A percentile compares a stretch with the other conserved stretches of the same genome.
phyloP scores from a whole-genome alignment of 2,329 filamentous ascomycete genomes.

The Fusarium sp. region DNA sequence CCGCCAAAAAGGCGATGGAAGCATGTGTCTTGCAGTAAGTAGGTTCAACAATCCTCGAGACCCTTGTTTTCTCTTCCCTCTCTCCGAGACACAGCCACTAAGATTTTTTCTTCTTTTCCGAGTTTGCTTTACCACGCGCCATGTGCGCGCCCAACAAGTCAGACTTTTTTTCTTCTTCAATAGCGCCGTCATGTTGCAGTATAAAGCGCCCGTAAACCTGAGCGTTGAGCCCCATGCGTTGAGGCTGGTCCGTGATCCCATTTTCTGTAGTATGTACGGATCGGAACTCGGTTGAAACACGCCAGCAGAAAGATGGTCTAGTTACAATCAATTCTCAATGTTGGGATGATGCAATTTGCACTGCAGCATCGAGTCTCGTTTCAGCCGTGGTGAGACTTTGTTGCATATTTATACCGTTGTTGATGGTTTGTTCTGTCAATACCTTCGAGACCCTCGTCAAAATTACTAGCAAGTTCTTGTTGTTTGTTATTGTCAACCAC shows the following conservation, averaged over 20 bases:
- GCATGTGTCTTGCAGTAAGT: neutral
- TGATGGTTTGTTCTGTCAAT: too few relatives aligned
- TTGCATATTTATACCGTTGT: conserved; percentile 14
- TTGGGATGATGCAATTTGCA: conserved; percentile 16
- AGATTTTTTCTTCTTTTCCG: conserved; percentile 20
- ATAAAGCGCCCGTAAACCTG: conserved; percentile 28
- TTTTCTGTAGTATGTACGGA: neutral
- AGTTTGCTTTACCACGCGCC: neutral
- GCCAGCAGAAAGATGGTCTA: conserved; percentile 13
- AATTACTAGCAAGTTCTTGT: too few relatives aligned
- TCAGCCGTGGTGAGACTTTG: conserved; percentile 11
- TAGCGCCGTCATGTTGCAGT: conserved; percentile 38
- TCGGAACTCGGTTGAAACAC: conserved; percentile 23
- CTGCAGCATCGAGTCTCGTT: neutral
- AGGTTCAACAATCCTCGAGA: conserved; percentile 18
- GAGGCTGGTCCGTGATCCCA: conserved; percentile 5
- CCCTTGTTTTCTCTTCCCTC: conserved; percentile 17
- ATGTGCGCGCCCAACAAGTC: conserved; percentile 1
- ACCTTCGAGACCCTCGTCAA: too few relatives aligned
- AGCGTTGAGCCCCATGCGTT: conserved; percentile 24
- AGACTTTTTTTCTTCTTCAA: neutral
- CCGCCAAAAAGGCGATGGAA: neutral
- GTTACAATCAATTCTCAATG: neutral
- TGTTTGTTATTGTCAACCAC: too few relatives aligned
- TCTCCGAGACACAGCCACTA: neutral